Percentiles rank a stretch among this genome's conserved stretches.
phyloP scores from a whole-genome alignment of 257 asterid species.

The Solanum lycopersicoides region DNA sequence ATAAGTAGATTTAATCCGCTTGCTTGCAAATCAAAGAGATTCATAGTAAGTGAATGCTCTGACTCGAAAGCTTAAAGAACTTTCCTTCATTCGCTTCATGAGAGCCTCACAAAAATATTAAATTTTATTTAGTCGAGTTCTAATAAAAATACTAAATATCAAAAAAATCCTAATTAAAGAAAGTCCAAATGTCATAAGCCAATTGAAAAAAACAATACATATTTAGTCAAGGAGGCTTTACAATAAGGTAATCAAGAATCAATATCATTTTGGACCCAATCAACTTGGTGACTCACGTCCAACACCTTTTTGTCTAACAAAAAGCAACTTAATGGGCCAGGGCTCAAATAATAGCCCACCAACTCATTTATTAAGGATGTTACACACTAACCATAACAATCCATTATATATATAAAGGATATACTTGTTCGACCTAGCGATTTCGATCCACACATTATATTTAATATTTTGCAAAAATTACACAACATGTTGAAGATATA shows the following conservation, averaged over 20 bases:
- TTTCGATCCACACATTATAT: neutral
- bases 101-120: neutral
- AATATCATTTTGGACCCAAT: neutral
- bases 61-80: neutral
- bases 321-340: neutral
- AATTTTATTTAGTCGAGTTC: neutral
- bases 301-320: neutral
- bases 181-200: too few relatives aligned
- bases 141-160: neutral
- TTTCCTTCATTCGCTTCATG: neutral
- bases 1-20: neutral
- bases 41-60: neutral
- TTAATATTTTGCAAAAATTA: neutral
- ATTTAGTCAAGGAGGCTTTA: neutral
- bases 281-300: neutral
- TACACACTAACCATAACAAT: neutral
- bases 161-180: too few relatives aligned
- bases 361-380: neutral
- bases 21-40: neutral
- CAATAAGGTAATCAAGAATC: neutral
- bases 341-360: neutral
- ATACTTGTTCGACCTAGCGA: neutral
- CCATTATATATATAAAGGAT: neutral
- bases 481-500: neutral
- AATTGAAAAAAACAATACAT: neutral